Evolutionary conservation across 1,284 basidiomycete species (phyloP), one percentile per base, ranked within the genome.

Genomic region (Pseudozyma pruni): DNA sequence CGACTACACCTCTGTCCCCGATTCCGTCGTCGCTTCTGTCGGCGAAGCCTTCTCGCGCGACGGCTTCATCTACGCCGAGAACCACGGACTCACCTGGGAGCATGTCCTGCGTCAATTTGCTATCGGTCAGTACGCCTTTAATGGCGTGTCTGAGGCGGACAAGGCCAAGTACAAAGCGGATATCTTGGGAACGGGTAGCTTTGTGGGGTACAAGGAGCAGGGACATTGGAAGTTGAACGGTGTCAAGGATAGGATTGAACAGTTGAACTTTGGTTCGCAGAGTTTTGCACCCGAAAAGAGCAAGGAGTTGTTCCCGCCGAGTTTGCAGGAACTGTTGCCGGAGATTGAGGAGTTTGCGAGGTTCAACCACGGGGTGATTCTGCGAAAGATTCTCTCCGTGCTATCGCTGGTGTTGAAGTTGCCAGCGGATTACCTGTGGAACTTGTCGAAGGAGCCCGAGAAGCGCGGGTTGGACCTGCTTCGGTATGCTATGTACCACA

Each of bases 191-290:
- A 72, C 63, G 0, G 80, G 84, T 0, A 54, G 44, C 32, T 81
- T 81, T 37, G 75, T 79, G n/a, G 80, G 84, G 0, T 85, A 85
- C 82, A 85, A 85, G 62, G 82, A 83, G 49, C 82, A 82, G 56
- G 84, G 84, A 2, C 84, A 84, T 74, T 84, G 84, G 83, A 75
- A 79, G 31, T 61, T 81, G 25, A 62, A 80, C 37, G 83, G 81
- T 3, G 69, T 80, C 17, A 73, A 76, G 34, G 84, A 85, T 52
- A 78, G 83, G 1, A 84, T 85, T 50, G 83, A 83, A 54, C 84
- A 84, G 56, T 81, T 85, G 67, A 85, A 85, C 77, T 83, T 83
- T 76, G 84, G 84, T 34, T 73, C 73, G 4, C 72, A 76, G 32
- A 64, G 77, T 33, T 84, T 83, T 33, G 23, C 44, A 2, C 39